Conservation (phyloP, 1,284 basidiomycete genomes). For the Anthracocystis setariae region DNA sequence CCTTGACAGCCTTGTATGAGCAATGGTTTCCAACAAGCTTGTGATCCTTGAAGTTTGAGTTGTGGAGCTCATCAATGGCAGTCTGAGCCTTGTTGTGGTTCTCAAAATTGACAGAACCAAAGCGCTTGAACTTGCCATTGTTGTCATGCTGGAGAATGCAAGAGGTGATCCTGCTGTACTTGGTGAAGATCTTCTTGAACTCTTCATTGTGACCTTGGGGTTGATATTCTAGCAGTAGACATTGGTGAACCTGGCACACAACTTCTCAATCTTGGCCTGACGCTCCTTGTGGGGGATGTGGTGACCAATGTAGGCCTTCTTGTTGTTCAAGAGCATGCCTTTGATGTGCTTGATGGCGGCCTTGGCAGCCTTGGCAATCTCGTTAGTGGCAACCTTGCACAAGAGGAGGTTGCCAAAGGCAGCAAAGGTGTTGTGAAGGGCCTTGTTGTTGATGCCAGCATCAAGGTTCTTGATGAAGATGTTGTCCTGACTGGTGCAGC, state of each 20-base stretch:
- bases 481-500: constrained; percentile 99
- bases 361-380: constrained; percentile 91
- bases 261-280: constrained; percentile 89
- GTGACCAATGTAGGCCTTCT: constrained; percentile 88
- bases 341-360: constrained; percentile 94
- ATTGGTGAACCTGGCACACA: constrained; percentile 96
- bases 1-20: constrained; percentile 91
- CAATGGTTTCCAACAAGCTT: constrained; percentile 94
- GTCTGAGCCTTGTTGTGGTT: constrained; percentile 88
- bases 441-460: constrained; percentile 99
- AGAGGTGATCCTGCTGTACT: constrained; percentile 90
- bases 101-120: constrained; percentile 98
- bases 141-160: constrained; percentile 79
- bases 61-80: constrained; percentile 91
- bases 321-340: constrained; percentile 97
- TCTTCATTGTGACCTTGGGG: constrained; percentile 85
- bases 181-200: constrained; percentile 83
- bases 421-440: constrained; percentile 98
- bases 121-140: constrained; percentile 88
- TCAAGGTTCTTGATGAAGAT: constrained; percentile 99
- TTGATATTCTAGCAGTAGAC: constrained; percentile 98
- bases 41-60: constrained; percentile 84
- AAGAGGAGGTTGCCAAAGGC: constrained; percentile 99
- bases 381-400: constrained; percentile 87
- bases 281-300: constrained; percentile 94